These are phyloP conservation scores for Entomortierella beljakovae DNA, from an alignment of 192 early-diverging fungal species.

Conservation along the genomic window DNA sequence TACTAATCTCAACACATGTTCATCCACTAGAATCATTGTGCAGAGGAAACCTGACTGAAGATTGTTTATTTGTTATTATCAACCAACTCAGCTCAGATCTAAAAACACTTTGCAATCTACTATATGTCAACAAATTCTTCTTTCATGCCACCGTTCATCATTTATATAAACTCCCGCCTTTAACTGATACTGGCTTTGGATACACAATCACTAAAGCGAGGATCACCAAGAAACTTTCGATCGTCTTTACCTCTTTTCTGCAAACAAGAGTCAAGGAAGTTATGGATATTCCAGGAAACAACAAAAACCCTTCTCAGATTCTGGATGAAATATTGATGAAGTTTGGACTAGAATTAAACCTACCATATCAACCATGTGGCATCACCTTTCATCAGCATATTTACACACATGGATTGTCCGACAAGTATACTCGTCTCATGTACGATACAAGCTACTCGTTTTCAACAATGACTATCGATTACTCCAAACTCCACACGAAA, in stretches of 20 bases:
- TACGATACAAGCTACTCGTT: too few relatives aligned
- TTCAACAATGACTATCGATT: not conserved
- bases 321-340: not conserved
- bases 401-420: too few relatives aligned
- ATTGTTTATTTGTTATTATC: not conserved
- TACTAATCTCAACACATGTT: too few relatives aligned
- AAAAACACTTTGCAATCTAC: not conserved
- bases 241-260: not conserved
- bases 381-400: too few relatives aligned
- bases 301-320: not conserved
- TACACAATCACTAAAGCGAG: too few relatives aligned
- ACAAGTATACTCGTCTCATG: too few relatives aligned
- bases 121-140: not conserved
- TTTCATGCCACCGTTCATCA: not conserved
- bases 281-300: not conserved
- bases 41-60: too few relatives aligned
- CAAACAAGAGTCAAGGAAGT: not conserved
- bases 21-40: too few relatives aligned
- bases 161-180: not conserved
- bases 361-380: not conserved
- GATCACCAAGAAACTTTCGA: not conserved
- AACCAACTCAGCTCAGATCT: not conserved
- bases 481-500: not conserved
- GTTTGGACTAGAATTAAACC: not conserved
- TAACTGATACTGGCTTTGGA: not conserved